Evolutionary conservation across 768 basidiomycete genomes (phyloP), one percentile per base, ranked within the genome.

Genomic region (Sutorius australiensis): DNA sequence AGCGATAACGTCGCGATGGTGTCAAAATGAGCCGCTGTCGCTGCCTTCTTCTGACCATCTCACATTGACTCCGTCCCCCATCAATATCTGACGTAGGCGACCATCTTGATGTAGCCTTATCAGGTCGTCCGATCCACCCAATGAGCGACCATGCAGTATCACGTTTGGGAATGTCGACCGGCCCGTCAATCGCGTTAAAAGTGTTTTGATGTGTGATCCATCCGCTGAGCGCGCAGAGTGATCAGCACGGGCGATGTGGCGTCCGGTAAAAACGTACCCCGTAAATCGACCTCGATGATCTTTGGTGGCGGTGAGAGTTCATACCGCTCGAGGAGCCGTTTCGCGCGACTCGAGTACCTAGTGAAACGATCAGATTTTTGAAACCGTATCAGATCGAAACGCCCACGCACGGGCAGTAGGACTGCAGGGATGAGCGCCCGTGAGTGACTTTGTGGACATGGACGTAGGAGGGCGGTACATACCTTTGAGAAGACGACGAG

Each of bases 401-500:
- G 24, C 39, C 37, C 19, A 78, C 83, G 59, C 64, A 90, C 87
- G 80, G 82, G 79, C 90, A 92, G 62, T 83, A 87, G 21, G 86
- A 80, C 86, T 87, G 46, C 6, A 21, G n/a, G 31, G n/a, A 11
- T 11, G 38, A 19, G 17, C 16, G 42, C 16, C 11, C 1, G 16
- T 30, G 28, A 28, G 45, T 16, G 11, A 37, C n/a, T 10, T 8
- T n/a, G 9, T 13, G 36, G 24, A 24, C n/a, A 24, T 2, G 5
- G 24, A 42, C 3, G 6, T 42, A 10, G 4, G 11, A 14, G 24
- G 24, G 24, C 14, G 19, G 21, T 67, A 76, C 31, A 17, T 50
- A 85, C 87, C 77, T 92, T 92, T 75, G 89, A 91, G 61, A 92
- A 91, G 12, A 92, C 82, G 41, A 92, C 74, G 7, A 92, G 68